Conservation (phyloP, 2,329 filamentous ascomycete species). For the Sporothrix curviconia region DNA sequence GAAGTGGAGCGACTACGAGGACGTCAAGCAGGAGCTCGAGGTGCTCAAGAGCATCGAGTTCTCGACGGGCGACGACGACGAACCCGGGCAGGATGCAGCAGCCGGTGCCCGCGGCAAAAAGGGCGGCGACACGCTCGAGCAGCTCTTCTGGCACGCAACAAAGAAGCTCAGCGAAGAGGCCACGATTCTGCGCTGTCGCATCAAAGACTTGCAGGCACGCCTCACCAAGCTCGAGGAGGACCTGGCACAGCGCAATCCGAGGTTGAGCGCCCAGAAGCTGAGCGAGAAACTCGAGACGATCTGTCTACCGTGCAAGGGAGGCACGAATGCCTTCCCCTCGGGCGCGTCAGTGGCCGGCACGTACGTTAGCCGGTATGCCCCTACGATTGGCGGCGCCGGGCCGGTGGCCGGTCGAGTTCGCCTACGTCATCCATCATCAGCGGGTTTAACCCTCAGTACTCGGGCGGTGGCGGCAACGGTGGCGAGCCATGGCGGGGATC, state of each 20-base stretch:
- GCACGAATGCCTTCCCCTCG: conserved; percentile 75
- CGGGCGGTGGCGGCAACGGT: conserved; percentile 23
- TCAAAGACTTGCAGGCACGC: conserved; percentile 76
- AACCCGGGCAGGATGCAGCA: conserved; percentile 38
- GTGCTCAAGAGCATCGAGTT: conserved; percentile 98
- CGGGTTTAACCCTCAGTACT: conserved; percentile 68
- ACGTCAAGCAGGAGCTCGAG: conserved; percentile 91
- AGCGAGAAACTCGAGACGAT: conserved; percentile 90
- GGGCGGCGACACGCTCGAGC: conserved; percentile 77
- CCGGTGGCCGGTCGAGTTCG: conserved; percentile 53
- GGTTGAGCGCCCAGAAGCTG: conserved; percentile 74
- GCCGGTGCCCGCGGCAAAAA: conserved; percentile 44
- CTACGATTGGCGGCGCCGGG: conserved; percentile 40
- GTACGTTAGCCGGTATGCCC: conserved; percentile 72
- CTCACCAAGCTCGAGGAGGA: conserved; percentile 78
- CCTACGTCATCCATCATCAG: conserved; percentile 98
- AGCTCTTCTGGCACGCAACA: conserved; percentile 90
- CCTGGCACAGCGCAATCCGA: conserved; percentile 75
- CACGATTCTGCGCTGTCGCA: conserved; percentile 87
- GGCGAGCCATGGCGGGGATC: conserved; percentile 66
- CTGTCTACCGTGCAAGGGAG: conserved; percentile 78
- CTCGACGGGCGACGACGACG: conserved; percentile 79
- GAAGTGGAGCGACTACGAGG: conserved; percentile 90
- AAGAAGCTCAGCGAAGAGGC: conserved; percentile 93
- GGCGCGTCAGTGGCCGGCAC: conserved; percentile 91